These are phyloP conservation scores for Fomitopsis schrenkii DNA, from an alignment of 1,284 basidiomycete species.

Conservation along the genomic window DNA sequence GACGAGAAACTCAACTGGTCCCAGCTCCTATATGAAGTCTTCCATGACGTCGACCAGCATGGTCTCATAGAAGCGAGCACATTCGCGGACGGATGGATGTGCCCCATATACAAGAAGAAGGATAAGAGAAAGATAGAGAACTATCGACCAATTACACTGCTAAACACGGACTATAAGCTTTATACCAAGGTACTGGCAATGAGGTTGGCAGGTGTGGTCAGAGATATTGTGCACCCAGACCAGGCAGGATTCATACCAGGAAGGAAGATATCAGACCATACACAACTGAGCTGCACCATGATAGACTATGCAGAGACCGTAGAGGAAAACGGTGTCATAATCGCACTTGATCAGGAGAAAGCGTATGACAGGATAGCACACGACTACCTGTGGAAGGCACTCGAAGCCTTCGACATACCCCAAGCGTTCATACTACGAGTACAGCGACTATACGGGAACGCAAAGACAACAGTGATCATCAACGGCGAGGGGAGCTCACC, in stretches of 20 bases:
- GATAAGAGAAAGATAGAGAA: constrained; percentile 22
- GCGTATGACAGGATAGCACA: constrained; percentile 27
- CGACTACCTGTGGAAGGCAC: constrained; percentile 24
- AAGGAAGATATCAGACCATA: too few species aligned
- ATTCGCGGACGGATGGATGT: constrained; percentile 30
- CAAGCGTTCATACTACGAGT: constrained; percentile 14
- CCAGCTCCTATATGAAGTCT: background rate
- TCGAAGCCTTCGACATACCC: constrained; percentile 18
- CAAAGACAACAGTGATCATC: constrained; percentile 20
- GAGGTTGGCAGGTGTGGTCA: constrained; percentile 9
- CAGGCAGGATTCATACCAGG: constrained; percentile 29
- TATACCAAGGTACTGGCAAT: constrained; percentile 18
- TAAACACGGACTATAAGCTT: constrained; percentile 31
- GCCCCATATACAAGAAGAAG: constrained; percentile 32
- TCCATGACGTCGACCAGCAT: constrained; percentile 14
- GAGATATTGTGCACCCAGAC: constrained; percentile 15
- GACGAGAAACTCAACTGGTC: background rate
- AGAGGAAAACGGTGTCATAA: too few species aligned
- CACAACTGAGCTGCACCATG: constrained; percentile 16
- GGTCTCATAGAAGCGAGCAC: constrained; percentile 4
- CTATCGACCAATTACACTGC: constrained; percentile 30
- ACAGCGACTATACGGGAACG: constrained; percentile 18
- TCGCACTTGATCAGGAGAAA: too few species aligned
- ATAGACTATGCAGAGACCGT: constrained; percentile 23
- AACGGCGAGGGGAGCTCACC: constrained; percentile 21